Conservation (phyloP, 1,139 yeast genomes). For the Yamadazyma conglobata region DNA sequence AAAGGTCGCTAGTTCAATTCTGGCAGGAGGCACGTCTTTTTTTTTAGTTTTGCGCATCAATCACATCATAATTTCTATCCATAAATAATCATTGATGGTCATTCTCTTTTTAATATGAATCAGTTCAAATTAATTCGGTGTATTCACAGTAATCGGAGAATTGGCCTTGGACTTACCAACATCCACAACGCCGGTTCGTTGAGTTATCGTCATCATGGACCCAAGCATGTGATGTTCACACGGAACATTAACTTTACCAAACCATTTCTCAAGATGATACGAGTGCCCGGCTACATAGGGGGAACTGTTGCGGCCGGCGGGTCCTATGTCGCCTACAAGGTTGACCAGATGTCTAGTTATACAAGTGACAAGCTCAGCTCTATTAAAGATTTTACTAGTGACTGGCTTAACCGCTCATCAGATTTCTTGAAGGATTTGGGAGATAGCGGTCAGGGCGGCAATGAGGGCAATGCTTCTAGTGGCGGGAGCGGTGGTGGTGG, state of each 20-base stretch:
- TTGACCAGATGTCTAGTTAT: conserved; percentile 76
- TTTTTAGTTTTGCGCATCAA: conserved; percentile 15
- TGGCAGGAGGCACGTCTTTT: conserved; percentile 79
- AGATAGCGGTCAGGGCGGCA: conserved; percentile 9
- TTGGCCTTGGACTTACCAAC: conserved; percentile 5
- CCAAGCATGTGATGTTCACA: conserved; percentile 7
- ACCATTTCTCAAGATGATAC: conserved; percentile 33
- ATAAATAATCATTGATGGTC: conserved; percentile 2
- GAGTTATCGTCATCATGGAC: background rate
- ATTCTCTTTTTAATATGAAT: conserved; percentile 4
- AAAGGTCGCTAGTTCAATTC: conserved; percentile 94
- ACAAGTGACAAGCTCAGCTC: conserved; percentile 64
- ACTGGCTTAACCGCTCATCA: conserved; percentile 42
- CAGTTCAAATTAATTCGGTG: conserved; percentile 6
- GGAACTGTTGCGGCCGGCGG: conserved; percentile 95
- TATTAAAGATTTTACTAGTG: conserved; percentile 55
- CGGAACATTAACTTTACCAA: conserved; percentile 49
- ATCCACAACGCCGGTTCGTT: background rate
- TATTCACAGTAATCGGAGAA: conserved; percentile 5
- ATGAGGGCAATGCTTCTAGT: conserved; percentile 15
- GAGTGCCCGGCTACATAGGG: conserved; percentile 77
- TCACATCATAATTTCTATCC: background rate
- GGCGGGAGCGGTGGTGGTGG: conserved; percentile 27
- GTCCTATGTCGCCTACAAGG: conserved; percentile 84
- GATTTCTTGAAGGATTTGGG: conserved; percentile 32